Evolutionary conservation across 805 yeast species (phyloP).

Genomic region (Candida gorgasii): DNA sequence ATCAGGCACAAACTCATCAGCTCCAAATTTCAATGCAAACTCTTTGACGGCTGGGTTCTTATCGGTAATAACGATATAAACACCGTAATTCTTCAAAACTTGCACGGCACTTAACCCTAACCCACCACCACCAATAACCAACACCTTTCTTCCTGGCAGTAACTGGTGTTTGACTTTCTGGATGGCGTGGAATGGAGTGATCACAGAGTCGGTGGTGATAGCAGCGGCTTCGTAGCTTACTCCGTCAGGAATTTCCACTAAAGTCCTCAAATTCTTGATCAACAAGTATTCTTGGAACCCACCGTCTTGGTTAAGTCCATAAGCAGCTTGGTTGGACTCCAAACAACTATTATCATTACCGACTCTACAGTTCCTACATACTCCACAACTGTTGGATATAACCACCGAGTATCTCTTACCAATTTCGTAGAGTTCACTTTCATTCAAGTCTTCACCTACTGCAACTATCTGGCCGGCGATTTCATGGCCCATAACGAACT

Average conservation of each 20-base stretch:
- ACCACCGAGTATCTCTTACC: constrained; percentile 33
- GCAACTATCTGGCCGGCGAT: constrained; percentile 39
- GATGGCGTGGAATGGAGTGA: constrained; percentile 46
- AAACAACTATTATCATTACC: constrained; percentile 37
- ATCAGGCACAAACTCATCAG: constrained; percentile 41
- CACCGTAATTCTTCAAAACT: constrained; percentile 32
- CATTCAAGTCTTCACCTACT: constrained; percentile 28
- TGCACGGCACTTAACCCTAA: constrained; percentile 46
- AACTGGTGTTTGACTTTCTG: constrained; percentile 29
- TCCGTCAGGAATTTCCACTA: constrained; percentile 41
- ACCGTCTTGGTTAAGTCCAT: constrained; percentile 40
- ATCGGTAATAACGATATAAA: constrained; percentile 36
- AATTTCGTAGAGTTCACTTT: constrained; percentile 22
- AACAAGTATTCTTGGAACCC: constrained; percentile 43
- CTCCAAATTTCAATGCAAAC: constrained; percentile 38
- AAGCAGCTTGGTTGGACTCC: constrained; percentile 22
- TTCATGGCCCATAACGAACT: constrained; percentile 48
- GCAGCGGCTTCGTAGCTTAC: constrained; percentile 43
- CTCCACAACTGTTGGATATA: constrained; percentile 36
- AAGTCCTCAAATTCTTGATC: constrained; percentile 32
- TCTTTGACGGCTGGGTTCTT: constrained; percentile 25
- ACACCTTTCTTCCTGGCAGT: constrained; percentile 36
- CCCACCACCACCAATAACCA: constrained; percentile 44
- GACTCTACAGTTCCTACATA: constrained; percentile 32
- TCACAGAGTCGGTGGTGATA: constrained; percentile 41